Base-by-base conservation (phyloP, 805 yeast genomes). In the Sungouiozyma intestinalis region DNA sequence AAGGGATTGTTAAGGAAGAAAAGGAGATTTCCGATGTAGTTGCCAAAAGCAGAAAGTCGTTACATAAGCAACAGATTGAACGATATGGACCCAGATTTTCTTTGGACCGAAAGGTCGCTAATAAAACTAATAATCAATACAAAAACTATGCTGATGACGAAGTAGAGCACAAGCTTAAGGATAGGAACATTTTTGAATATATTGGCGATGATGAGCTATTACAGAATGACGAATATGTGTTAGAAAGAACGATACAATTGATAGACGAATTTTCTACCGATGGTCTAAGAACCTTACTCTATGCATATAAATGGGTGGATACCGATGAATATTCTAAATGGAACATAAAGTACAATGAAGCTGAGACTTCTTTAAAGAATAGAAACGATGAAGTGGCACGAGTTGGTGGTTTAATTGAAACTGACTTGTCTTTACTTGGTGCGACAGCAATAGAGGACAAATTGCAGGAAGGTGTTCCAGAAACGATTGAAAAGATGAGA, bases 401-500 rank as follows among this genome's bases (percentile, higher is more conserved):
- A 20, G 76, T 79, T 3, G 97, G 97, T 16, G 82, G 73, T 38
- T 58, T 68, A 39, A 67, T 92, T 42, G 99, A 92, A 61, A 63
- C 59, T 9, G 70, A 72, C n/a, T 65, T 90, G 33, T 78, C 72
- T 42, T 64, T 92, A 6, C 60, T 81, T 7, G 99, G 98, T 4
- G 96, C 95, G 3, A 87, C 97, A 3, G 98, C 97, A 0, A 92
- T 92, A 47, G 99, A 92, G 58, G 99, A 92, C 58, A 92, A 90
- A 57, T 69, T 92, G 33, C 99, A 92, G 64, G 82, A 80, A 18
- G 99, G 98, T n/a, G 98, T 92, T 5, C 82, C 97, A 17, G 95
- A 88, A 42, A 76, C 97, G 0, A 88, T 92, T 48, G 97, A 86
- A 45, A 87, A 86, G 55, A 71, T 92, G 39, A 75, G 95, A 52